These are phyloP conservation scores for Kurtzmaniella quercitrusa DNA, from an alignment of 1,139 yeast species.

Conservation along the genomic window DNA sequence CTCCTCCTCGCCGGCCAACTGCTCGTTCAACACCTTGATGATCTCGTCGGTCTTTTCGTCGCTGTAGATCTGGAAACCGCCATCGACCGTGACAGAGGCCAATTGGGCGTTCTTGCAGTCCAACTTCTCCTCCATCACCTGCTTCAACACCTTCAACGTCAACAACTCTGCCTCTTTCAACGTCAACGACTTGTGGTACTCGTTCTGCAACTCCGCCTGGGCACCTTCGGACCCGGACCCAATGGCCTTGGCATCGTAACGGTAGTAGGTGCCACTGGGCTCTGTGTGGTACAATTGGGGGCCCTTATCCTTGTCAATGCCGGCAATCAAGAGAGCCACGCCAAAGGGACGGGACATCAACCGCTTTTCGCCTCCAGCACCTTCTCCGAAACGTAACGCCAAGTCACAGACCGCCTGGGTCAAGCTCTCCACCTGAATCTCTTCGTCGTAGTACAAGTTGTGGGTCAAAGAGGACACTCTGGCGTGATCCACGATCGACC, in stretches of 20 bases:
- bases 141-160: constrained; percentile 85
- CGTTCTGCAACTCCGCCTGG: constrained; percentile 94
- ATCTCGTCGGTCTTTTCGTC: constrained; percentile 83
- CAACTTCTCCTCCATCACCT: constrained; percentile 98
- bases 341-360: constrained; percentile 99
- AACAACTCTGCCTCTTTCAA: constrained; percentile 89
- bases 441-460: constrained; percentile 85
- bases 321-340: constrained; percentile 94
- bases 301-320: constrained; percentile 87
- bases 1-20: constrained; percentile 41
- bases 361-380: constrained; percentile 95
- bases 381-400: constrained; percentile 96
- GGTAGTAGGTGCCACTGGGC: constrained; percentile 96
- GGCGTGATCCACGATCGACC: constrained; percentile 98
- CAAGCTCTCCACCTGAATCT: constrained; percentile 86
- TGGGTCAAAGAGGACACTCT: constrained; percentile 89
- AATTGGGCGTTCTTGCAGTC: constrained; percentile 95
- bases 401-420: constrained; percentile 97
- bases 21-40: constrained; percentile 70
- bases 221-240: constrained; percentile 99
- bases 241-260: constrained; percentile 97
- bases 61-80: constrained; percentile 81
- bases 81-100: constrained; percentile 83
- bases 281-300: constrained; percentile 98
- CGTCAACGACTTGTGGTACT: constrained; percentile 93